Base-by-base conservation (phyloP, 495 filamentous ascomycete genomes). In the Gamarada debralockiae region DNA sequence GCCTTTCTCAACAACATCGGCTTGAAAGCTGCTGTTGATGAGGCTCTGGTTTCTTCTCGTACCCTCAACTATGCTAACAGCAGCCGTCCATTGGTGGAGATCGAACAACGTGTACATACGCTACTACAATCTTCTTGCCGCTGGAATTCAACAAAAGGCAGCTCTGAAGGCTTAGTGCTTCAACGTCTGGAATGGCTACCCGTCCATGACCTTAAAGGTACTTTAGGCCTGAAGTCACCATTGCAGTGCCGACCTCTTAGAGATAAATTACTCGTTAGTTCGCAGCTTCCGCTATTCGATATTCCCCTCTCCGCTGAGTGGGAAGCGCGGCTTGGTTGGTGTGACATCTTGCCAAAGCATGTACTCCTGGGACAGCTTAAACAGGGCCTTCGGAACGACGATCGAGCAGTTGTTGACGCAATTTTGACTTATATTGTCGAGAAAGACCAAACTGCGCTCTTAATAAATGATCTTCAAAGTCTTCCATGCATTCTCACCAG, bases 291-390 rank as follows among this genome's bases (percentile, higher is more conserved):
- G 1, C 55, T 65, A 15, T 13, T 64, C n/a, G 42, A 44, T 4
- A 48, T 55, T 3, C n/a, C 15, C 9, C 52, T 69, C 13, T 60
- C 43, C 7, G 22, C 1, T 2, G 39, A 48, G 12, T 71, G 68
- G 68, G 61, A 58, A 29, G 51, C 12, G 36, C 42, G 61, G 9
- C 56, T 71, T 22, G 68, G 64, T 17, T 70, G 67, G 68, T 29
- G 60, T 23, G 24, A 34, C 8, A 31, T 15, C 23, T 47, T 70
- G n/a, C 53, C 60, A 15, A 22, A 44, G 8, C 12, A 53, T 9
- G 34, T 60, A 10, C 43, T 71, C 15, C 44, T 60, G 7, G 33
- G 20, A 22, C 68, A 71, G 20, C 38, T 71, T 7, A 41, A 57
- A 9, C 29, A 36, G 33, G 56, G 65, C 10, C 18, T 64, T 8